Conservation (phyloP, 2,329 filamentous ascomycete species). For the Huntiella omanensis region DNA sequence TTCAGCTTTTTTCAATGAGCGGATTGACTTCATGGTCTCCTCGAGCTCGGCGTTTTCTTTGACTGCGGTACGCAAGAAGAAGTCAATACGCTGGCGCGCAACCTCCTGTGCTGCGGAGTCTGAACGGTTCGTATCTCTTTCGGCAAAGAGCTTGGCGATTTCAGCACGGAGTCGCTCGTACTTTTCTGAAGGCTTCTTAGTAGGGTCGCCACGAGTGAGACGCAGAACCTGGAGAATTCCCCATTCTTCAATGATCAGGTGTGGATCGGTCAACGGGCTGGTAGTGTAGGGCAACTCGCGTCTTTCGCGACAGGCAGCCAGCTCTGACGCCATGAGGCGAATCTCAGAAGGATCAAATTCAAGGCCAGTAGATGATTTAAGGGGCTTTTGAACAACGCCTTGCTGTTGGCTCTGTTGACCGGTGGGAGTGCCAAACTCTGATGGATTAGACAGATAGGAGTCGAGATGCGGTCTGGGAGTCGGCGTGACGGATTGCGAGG, state of each 20-base stretch:
- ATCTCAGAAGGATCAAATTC: conserved; percentile 13
- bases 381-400: not conserved
- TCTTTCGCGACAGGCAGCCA: conserved; percentile 18
- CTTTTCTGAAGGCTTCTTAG: conserved; percentile 11
- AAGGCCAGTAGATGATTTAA: not conserved
- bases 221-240: conserved; percentile 17
- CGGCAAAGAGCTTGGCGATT: conserved; percentile 19
- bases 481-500: not conserved
- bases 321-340: conserved; percentile 16
- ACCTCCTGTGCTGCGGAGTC: conserved; percentile 13
- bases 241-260: conserved; percentile 18
- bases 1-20: not conserved
- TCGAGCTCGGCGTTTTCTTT: conserved; percentile 13
- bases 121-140: conserved; percentile 17
- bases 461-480: not conserved
- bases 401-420: not conserved
- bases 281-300: conserved; percentile 18
- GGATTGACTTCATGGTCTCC: not conserved
- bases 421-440: too few species aligned
- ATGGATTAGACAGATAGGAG: too few species aligned
- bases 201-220: conserved; percentile 13
- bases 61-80: conserved; percentile 15
- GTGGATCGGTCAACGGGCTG: conserved; percentile 15
- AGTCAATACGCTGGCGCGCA: conserved; percentile 14
- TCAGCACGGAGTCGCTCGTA: conserved; percentile 17